Evolutionary conservation across 2,329 filamentous ascomycete genomes (phyloP).

Genomic region (Penicillium capsulatum): DNA sequence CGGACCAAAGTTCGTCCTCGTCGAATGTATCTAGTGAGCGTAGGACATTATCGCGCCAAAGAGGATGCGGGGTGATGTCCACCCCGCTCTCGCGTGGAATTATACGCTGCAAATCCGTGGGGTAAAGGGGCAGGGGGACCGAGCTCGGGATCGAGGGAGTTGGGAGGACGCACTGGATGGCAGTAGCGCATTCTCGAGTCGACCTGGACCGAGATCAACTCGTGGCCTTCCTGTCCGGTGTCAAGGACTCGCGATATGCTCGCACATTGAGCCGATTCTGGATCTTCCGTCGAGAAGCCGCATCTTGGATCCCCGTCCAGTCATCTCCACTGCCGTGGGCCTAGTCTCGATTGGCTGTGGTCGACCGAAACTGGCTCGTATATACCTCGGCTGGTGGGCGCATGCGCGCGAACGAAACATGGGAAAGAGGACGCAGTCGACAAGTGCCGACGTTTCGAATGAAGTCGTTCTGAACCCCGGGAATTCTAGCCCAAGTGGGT

Average conservation of each 20-base stretch:
- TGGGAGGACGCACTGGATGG: no score
- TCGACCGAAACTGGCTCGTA: conserved; percentile 11
- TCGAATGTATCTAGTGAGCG: conserved; percentile 36
- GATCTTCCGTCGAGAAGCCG: conserved; percentile 39
- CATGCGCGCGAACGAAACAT: conserved; percentile 7
- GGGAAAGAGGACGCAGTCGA: no score
- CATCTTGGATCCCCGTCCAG: conserved; percentile 47
- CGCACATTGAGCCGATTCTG: conserved; percentile 48
- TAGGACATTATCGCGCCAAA: conserved; percentile 41
- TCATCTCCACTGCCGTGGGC: conserved; percentile 41
- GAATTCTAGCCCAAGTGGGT: no score
- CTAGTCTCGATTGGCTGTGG: conserved; percentile 30
- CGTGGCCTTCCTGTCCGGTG: no score
- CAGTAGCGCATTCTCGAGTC: not conserved
- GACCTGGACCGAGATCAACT: no score
- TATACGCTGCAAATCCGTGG: conserved; percentile 42
- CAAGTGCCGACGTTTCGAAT: no score
- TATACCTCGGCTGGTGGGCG: conserved; percentile 40
- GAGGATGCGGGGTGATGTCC: conserved; percentile 41
- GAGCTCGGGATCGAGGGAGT: no score
- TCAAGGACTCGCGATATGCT: conserved; percentile 40
- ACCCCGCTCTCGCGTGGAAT: conserved; percentile 42
- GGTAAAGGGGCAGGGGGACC: no score
- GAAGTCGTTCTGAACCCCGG: no score
- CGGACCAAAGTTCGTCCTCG: conserved; percentile 44